A percentile compares a stretch with the other conserved stretches of the same genome.
Conservation (phyloP, 305 asterid species). For the Ilex paraguariensis region DNA sequence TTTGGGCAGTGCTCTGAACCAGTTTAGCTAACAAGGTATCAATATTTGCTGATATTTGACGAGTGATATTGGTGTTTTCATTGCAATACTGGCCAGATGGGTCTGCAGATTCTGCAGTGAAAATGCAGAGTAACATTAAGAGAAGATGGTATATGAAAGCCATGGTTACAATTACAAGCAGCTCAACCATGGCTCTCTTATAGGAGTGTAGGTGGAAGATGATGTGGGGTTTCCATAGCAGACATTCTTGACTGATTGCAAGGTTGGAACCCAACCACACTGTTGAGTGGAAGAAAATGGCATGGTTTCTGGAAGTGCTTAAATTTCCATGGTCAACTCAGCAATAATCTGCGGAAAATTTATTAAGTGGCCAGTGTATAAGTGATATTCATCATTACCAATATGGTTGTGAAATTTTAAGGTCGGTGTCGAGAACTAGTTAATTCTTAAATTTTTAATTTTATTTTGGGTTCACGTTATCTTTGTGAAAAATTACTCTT, state of each 20-base stretch:
- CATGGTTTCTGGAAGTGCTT: too few relatives aligned
- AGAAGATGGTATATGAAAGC: slow-evolving; percentile 16
- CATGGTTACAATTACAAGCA: slow-evolving; percentile 16
- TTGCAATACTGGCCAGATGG: slow-evolving; percentile 29
- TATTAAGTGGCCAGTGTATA: too few relatives aligned
- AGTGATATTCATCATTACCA: too few relatives aligned
- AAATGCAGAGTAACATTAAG: slow-evolving; percentile 11
- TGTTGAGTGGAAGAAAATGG: too few relatives aligned
- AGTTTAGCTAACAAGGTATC: slow-evolving; percentile 31
- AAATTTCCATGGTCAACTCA: too few relatives aligned
- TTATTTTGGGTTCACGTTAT: too few relatives aligned
- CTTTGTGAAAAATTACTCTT: too few relatives aligned
- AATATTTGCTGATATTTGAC: slow-evolving; percentile 30
- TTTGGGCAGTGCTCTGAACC: slow-evolving; percentile 31
- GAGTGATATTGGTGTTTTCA: slow-evolving; percentile 4
- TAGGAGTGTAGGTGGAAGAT: neutral
- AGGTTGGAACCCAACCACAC: too few relatives aligned
- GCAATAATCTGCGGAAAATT: too few relatives aligned
- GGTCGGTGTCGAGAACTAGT: too few relatives aligned
- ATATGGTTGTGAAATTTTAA: too few relatives aligned
- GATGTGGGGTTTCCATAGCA: neutral
- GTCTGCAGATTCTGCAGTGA: slow-evolving; percentile 29
- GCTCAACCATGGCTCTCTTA: neutral
- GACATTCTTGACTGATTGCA: neutral
- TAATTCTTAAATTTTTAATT: too few relatives aligned